A percentile compares a stretch with the other conserved stretches of the same genome.
These are phyloP conservation scores for Coelastrella sp. DNA, from an alignment of 139 green algal genomes.

Conservation along the genomic window DNA sequence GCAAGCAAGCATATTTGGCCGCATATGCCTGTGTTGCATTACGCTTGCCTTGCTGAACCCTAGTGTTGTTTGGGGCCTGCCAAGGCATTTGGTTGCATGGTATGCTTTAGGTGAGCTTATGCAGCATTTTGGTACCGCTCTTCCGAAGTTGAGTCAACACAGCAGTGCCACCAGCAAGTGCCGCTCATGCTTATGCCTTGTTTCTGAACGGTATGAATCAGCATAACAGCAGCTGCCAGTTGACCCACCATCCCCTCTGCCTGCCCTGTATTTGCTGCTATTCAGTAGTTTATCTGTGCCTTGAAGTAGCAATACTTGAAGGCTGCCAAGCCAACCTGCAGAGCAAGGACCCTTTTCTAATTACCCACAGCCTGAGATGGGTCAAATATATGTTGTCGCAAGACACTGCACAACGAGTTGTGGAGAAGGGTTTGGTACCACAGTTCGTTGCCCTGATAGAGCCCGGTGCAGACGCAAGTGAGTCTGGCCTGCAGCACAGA, in stretches of 20 bases:
- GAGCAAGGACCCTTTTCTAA: neutral
- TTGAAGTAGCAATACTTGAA: neutral
- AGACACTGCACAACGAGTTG: neutral
- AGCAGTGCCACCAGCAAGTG: too few relatives aligned
- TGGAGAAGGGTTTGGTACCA: neutral
- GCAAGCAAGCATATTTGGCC: neutral
- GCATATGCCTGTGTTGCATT: neutral
- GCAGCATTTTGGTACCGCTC: too few relatives aligned
- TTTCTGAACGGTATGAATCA: neutral
- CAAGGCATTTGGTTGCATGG: too few relatives aligned
- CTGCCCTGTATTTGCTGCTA: neutral
- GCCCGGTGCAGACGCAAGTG: conserved; percentile 31
- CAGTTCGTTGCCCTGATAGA: neutral
- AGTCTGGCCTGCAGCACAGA: neutral
- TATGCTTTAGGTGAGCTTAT: too few relatives aligned
- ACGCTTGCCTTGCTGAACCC: too few relatives aligned
- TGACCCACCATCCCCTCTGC: neutral
- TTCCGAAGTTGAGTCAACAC: too few relatives aligned
- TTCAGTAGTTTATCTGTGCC: neutral
- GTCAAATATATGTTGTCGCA: neutral
- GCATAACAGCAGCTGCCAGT: neutral
- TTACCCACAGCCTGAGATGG: neutral
- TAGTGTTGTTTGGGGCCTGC: too few relatives aligned
- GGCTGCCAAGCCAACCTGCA: neutral
- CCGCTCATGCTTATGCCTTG: neutral